Percentiles rank a stretch among this genome's conserved stretches.
These are phyloP conservation scores for Pezizomycotina sp. DNA, from an alignment of 2,329 filamentous ascomycete genomes.

Conservation along the genomic window DNA sequence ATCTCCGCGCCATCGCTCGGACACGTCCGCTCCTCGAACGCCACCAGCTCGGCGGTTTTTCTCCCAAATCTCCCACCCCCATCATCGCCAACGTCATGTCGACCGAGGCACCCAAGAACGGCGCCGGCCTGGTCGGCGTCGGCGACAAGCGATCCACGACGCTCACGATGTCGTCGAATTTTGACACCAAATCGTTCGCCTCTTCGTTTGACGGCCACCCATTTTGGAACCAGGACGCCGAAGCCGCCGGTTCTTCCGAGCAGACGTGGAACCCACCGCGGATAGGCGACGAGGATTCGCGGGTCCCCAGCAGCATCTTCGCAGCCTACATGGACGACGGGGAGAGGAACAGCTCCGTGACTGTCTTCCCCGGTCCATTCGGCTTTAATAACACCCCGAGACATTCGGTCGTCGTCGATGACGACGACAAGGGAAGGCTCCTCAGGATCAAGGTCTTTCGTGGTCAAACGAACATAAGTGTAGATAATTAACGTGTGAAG, in stretches of 20 bases:
- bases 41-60: constrained; percentile 15
- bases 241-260: no score
- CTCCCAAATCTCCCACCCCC: constrained; percentile 14
- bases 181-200: background rate
- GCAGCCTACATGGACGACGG: no score
- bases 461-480: constrained; percentile 6
- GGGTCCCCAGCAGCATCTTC: no score
- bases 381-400: constrained; percentile 2
- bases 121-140: constrained; percentile 14
- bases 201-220: constrained; percentile 20
- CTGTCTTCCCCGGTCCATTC: constrained; percentile 1
- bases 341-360: constrained; percentile 9
- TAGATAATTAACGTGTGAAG: no score
- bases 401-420: constrained; percentile 26
- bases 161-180: background rate
- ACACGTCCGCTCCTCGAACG: constrained; percentile 17
- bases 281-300: no score
- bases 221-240: no score
- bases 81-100: constrained; percentile 19
- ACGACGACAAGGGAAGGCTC: constrained; percentile 24
- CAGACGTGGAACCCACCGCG: no score
- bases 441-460: constrained; percentile 22
- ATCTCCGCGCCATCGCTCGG: constrained; percentile 18
- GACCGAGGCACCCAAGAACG: constrained; percentile 11
- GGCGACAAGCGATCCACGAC: constrained; percentile 2